Evolutionary conservation across 2,329 filamentous ascomycete species (phyloP), one percentile per base, ranked within the genome.

Genomic region (Elsinoe batatas): DNA sequence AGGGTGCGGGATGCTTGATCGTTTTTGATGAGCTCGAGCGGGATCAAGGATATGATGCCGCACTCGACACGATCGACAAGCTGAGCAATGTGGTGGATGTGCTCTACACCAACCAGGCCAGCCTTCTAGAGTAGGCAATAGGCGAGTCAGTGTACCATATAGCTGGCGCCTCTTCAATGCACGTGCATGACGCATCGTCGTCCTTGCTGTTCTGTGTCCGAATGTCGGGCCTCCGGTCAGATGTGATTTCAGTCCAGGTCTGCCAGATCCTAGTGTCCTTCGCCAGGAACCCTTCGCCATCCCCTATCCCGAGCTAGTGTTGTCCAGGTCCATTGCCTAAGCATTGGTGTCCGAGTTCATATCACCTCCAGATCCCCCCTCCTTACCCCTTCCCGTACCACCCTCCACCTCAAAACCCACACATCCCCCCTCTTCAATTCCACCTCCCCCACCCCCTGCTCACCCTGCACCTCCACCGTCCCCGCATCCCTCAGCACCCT

Each of bases 101-200:
- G 63, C 77, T 98, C 67, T 98, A 97, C 79, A 91, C 89, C 61
- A 97, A 96, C 78, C 91, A 98, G 76, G 93, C 93, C 51, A 95
- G 89, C 58, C 77, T 94, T 79, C 78, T 98, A 64, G 93, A 98
- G 79, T 98, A 83, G 63, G n/a, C 37, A 44, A 35, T 26, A 26
- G 20, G 17, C 11, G 10, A 2, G 4, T 3, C 8, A 44, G n/a
- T 30, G 20, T 20, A 44, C 30, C 40, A 44, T 30, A 7, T 30
- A 10, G 18, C 8, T 20, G 22, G 22, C 22, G 40, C 40, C 18
- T 43, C 40, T 13, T 44, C 13, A 44, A 44, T 44, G 40, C 40
- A 44, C 18, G 26, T 44, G 40, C 40, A 44, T 44, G 40, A 44
- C 18, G 20, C 11, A n/a, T n/a, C 26, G 4, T 30, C 40, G n/a